phyloP scores from a whole-genome alignment of 2,329 filamentous ascomycete species.

The Dothidotthia symphoricarpi region DNA sequence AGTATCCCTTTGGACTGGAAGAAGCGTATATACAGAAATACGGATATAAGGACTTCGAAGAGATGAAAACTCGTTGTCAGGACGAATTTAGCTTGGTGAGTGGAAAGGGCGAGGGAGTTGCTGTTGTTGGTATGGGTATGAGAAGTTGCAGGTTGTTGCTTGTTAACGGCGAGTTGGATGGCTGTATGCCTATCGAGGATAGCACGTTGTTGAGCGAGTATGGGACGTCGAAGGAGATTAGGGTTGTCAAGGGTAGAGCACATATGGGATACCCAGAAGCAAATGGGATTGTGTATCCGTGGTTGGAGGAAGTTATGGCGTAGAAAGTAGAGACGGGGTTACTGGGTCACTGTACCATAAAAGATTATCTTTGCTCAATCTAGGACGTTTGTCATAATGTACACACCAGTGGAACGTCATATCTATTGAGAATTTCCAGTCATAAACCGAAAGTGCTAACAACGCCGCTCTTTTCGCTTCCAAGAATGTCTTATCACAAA shows the following conservation, averaged over 20 bases:
- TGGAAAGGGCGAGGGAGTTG: constrained; percentile 52
- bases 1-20: constrained; percentile 59
- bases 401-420: too few species aligned
- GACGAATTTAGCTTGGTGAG: constrained; percentile 54
- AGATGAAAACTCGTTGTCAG: constrained; percentile 49
- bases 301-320: constrained; percentile 34
- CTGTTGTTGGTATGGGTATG: constrained; percentile 37
- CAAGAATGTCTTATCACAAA: too few species aligned
- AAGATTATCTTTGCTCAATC: too few species aligned
- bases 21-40: constrained; percentile 51
- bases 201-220: constrained; percentile 54
- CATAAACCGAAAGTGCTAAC: too few species aligned
- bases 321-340: neutral
- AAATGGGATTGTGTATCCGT: constrained; percentile 31
- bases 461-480: too few species aligned
- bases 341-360: too few species aligned
- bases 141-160: constrained; percentile 51
- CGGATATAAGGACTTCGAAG: constrained; percentile 35
- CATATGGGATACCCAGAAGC: constrained; percentile 49
- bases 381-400: too few species aligned
- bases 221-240: constrained; percentile 54
- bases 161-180: constrained; percentile 58
- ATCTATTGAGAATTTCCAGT: too few species aligned
- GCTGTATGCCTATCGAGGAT: constrained; percentile 62
- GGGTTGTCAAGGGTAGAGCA: constrained; percentile 44